These are phyloP conservation scores for Trichoderma reesei DNA, from an alignment of 495 filamentous ascomycete genomes.

Conservation along the genomic window DNA sequence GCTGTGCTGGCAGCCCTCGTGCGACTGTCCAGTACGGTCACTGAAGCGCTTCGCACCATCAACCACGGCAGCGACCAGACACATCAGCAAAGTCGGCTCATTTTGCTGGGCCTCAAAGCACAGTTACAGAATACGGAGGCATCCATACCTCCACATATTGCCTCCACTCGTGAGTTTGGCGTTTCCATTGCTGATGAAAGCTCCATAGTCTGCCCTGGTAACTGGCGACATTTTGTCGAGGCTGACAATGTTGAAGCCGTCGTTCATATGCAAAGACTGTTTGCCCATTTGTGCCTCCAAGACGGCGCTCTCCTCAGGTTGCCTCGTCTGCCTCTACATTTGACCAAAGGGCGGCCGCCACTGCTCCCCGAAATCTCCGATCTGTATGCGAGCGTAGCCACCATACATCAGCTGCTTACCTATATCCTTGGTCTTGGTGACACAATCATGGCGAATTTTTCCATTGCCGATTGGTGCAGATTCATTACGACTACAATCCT, in stretches of 20 bases:
- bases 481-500: constrained; percentile 31
- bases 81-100: constrained; percentile 29
- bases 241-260: constrained; percentile 16
- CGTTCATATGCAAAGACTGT: constrained; percentile 23
- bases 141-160: constrained; percentile 23
- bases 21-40: constrained; percentile 28
- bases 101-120: constrained; percentile 32
- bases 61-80: constrained; percentile 18
- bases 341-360: neutral
- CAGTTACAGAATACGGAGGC: constrained; percentile 29
- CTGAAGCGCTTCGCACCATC: constrained; percentile 27
- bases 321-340: constrained; percentile 22
- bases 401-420: constrained; percentile 14
- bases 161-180: constrained; percentile 14
- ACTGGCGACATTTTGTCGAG: too few relatives aligned
- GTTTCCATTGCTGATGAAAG: neutral
- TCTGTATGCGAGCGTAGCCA: neutral
- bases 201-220: constrained; percentile 7
- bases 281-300: constrained; percentile 27
- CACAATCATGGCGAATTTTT: constrained; percentile 22
- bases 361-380: neutral
- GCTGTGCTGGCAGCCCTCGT: constrained; percentile 32
- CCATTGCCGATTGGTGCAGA: constrained; percentile 24
- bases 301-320: constrained; percentile 27
- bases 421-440: neutral